Evolutionary conservation across 1,284 basidiomycete species (phyloP), one percentile per base, ranked within the genome.

Genomic region (Irpex rosettiformis): DNA sequence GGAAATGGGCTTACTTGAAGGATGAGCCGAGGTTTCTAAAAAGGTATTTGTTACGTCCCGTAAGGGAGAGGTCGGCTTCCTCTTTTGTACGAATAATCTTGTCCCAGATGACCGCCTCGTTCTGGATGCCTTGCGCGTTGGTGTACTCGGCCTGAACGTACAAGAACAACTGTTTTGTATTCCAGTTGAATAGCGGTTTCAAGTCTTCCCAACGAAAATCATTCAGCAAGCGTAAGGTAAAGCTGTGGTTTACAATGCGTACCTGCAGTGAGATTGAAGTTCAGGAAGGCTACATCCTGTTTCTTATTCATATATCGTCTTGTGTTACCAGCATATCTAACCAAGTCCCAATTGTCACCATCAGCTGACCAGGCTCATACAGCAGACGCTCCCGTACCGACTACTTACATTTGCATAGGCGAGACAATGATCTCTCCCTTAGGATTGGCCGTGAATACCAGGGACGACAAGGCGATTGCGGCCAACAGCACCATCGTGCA

Each of bases 121-220:
- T 96, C 76, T 88, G 72, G 69, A 91, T 91, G 54, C 89, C 88
- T 72, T 88, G 76, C 1, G 77, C 71, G 58, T 86, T 90, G 42
- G 79, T 80, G 67, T 93, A 94, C 69, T 93, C 89, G 0, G 89
- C 93, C 63, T 86, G 82, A 42, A 94, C 78, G 67, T 91, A 94
- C 21, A 96, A 72, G 69, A 96, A 96, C 16, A 96, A 71, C 70
- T 96, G 94, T 72, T 96, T 96, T 10, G 94, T 96, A 71, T 96
- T 96, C 93, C 94, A 96, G 71, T 93, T 80, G 75, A 96, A 96
- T 18, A 96, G 77, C 3, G 91, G 83, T 10, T 80, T 77, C 11
- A 96, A 76, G 73, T 96, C 94, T 90, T 67, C 61, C 25, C 27
- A 57, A 27, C 52, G 28, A 42, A 25, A 48, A 11, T 24, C 48